Conservation (phyloP, 768 basidiomycete species). For the Sporobolomyces phaffii region DNA sequence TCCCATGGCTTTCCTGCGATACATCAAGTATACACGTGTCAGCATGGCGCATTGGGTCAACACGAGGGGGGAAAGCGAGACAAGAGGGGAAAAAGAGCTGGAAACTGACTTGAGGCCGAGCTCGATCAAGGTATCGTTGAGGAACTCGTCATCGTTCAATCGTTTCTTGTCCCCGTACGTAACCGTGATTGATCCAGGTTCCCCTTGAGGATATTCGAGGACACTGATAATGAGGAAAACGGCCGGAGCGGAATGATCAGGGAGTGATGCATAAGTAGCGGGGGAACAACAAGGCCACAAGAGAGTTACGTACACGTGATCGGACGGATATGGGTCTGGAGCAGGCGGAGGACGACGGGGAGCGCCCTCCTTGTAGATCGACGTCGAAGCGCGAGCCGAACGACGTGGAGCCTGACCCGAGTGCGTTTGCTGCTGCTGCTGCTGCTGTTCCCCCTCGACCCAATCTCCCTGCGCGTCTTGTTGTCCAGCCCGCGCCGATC, state of each 20-base stretch:
- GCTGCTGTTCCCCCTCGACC: no score
- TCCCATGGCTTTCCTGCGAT: conserved; percentile 56
- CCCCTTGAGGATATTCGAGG: conserved; percentile 19
- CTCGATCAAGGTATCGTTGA: conserved; percentile 95
- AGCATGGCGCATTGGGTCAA: no score
- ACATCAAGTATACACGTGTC: no score
- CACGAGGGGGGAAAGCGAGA: no score
- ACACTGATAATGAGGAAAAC: conserved; percentile 5
- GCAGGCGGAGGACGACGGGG: not conserved
- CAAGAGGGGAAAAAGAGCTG: not conserved
- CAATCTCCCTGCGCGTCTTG: not conserved
- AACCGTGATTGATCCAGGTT: conserved; percentile 65
- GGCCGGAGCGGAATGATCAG: no score
- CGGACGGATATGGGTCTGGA: not conserved
- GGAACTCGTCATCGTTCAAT: conserved; percentile 69
- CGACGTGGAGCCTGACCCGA: not conserved
- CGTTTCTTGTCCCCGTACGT: conserved; percentile 71
- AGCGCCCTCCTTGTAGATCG: not conserved
- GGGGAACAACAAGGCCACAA: no score
- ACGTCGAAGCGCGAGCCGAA: not conserved
- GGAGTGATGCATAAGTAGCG: no score
- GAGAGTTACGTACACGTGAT: conserved; percentile 14
- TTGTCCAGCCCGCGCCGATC: no score
- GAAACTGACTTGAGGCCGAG: conserved; percentile 78
- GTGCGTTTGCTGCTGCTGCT: not conserved